Evolutionary conservation across 2,329 filamentous ascomycete genomes (phyloP).

Genomic region (Zasmidium cellare): DNA sequence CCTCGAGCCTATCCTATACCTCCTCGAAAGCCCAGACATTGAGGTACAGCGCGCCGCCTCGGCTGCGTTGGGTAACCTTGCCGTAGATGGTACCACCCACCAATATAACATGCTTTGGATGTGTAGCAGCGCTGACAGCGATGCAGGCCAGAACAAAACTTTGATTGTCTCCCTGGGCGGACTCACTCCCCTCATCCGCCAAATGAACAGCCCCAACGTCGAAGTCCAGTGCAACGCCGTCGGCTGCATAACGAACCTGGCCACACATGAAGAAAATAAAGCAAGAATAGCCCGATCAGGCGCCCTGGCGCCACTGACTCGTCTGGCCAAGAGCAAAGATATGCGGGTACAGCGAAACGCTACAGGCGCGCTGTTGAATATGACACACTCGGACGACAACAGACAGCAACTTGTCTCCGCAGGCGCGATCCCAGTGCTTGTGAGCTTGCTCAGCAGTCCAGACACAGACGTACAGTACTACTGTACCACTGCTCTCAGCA

Average conservation of each 20-base stretch:
- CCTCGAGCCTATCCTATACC: constrained; percentile 90
- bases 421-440: constrained; percentile 94
- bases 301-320: constrained; percentile 84
- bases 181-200: constrained; percentile 85
- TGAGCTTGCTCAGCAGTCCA: constrained; percentile 86
- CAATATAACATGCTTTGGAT: not conserved
- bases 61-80: constrained; percentile 90
- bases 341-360: constrained; percentile 98
- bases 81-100: constrained; percentile 84
- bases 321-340: constrained; percentile 93
- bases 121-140: constrained; percentile 59
- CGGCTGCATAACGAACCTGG: constrained; percentile 96
- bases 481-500: constrained; percentile 96
- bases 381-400: constrained; percentile 99
- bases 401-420: constrained; percentile 95
- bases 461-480: constrained; percentile 99
- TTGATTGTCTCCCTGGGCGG: constrained; percentile 91
- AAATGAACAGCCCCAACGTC: constrained; percentile 98
- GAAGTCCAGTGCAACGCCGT: constrained; percentile 99
- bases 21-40: constrained; percentile 92
- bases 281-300: constrained; percentile 96
- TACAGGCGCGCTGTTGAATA: constrained; percentile 92
- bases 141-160: constrained; percentile 93
- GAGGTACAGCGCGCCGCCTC: constrained; percentile 97
- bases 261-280: constrained; percentile 98